Percentiles rank a stretch among this genome's conserved stretches.
These are phyloP conservation scores for Geranium incanum DNA, from an alignment of 441 rosid species.

Conservation along the genomic window DNA sequence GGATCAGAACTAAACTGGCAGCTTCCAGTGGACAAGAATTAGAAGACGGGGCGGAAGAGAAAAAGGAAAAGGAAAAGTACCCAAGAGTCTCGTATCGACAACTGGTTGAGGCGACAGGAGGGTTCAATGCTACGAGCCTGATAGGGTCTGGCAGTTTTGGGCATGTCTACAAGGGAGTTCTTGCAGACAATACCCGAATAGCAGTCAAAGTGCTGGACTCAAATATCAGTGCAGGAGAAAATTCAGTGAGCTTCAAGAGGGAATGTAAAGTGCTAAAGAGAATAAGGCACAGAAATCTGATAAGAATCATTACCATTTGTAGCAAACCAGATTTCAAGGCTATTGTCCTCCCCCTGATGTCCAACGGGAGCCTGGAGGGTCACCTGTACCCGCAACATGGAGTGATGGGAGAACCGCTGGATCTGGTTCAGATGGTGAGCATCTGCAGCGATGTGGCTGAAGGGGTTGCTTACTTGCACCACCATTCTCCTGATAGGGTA, in stretches of 20 bases:
- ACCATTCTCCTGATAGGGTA: conserved; percentile 32
- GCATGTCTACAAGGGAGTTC: conserved; percentile 33
- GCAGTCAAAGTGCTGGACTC: conserved; percentile 31
- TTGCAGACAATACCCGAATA: conserved; percentile 27
- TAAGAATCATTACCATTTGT: conserved; percentile 34
- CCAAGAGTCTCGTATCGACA: conserved; percentile 47
- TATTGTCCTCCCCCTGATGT: conserved; percentile 33
- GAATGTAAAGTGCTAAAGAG: conserved; percentile 37
- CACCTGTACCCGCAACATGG: conserved; percentile 27
- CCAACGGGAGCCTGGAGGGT: conserved; percentile 35
- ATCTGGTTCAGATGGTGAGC: conserved; percentile 29
- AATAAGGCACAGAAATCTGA: conserved; percentile 36
- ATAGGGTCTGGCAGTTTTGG: conserved; percentile 36
- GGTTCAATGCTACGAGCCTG: conserved; percentile 26
- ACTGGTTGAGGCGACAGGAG: conserved; percentile 31
- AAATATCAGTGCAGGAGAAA: conserved; percentile 22
- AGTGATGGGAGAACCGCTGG: conserved; percentile 26
- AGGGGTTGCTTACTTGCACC: conserved; percentile 43
- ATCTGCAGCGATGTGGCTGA: conserved; percentile 38
- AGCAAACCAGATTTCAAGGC: conserved; percentile 39
- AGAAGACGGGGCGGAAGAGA: conserved; percentile 10
- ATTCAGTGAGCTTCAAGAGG: conserved; percentile 34
- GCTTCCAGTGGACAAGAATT: conserved; percentile 19
- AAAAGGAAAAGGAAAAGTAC: conserved; percentile 20
- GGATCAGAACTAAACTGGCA: conserved; percentile 22